Evolutionary conservation across 257 asterid species (phyloP).

Genomic region (Capsicum pubescens): DNA sequence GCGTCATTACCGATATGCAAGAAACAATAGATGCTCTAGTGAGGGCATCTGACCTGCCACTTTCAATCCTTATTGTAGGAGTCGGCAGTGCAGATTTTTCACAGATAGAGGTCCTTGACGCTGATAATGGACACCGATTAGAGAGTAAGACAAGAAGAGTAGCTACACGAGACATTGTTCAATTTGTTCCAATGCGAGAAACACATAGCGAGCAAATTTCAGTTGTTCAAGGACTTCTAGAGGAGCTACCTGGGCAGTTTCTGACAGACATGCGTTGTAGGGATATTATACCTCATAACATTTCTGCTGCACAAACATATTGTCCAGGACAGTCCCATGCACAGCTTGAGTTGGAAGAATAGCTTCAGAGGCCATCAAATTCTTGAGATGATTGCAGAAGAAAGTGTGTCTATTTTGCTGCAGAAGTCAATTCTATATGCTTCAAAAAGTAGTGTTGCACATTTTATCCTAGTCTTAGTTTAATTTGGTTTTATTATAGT

Average conservation of each 20-base stretch:
- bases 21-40: constrained; percentile 54
- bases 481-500: too few species aligned
- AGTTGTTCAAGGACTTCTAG: constrained; percentile 71
- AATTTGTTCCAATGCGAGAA: constrained; percentile 89
- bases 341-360: constrained; percentile 8
- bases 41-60: constrained; percentile 78
- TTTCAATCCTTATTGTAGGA: constrained; percentile 77
- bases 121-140: constrained; percentile 66
- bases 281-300: constrained; percentile 61
- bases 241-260: constrained; percentile 80
- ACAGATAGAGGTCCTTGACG: constrained; percentile 86
- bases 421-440: neutral
- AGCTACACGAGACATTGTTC: constrained; percentile 81
- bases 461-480: neutral
- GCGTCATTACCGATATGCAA: too few species aligned
- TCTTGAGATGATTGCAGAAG: neutral
- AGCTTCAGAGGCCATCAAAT: neutral
- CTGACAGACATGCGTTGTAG: constrained; percentile 66
- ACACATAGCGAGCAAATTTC: constrained; percentile 57
- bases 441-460: neutral
- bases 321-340: neutral
- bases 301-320: constrained; percentile 22
- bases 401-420: neutral
- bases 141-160: constrained; percentile 77
- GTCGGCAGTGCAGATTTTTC: constrained; percentile 79